Evolutionary conservation across 257 asterid genomes (phyloP).

Genomic region (Solanum chiquidenum): DNA sequence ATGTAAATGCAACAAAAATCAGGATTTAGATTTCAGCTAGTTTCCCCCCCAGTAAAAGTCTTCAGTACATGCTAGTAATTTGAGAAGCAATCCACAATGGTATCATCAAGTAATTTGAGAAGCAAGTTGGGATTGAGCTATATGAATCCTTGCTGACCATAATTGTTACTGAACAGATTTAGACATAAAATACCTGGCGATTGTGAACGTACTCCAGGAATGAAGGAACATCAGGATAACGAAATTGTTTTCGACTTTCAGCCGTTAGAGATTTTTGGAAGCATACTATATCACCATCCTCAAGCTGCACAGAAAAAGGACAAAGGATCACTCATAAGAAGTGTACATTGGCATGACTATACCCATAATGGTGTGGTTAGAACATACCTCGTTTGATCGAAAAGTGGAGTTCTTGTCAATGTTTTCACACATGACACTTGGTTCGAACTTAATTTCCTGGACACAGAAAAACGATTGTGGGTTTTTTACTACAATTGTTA

Average conservation of each 20-base stretch:
- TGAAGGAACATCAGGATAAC: conserved; percentile 75
- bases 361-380: not conserved
- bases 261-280: conserved; percentile 58
- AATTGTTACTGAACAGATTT: not conserved
- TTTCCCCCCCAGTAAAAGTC: not conserved
- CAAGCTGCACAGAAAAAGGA: conserved; percentile 38
- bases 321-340: not conserved
- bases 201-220: conserved; percentile 82
- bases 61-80: not conserved
- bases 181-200: conserved; percentile 55
- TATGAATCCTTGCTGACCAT: not conserved
- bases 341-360: not conserved
- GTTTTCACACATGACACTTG: conserved; percentile 87
- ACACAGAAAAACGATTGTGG: not conserved
- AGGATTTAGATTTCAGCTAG: not conserved
- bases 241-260: conserved; percentile 49
- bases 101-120: not conserved
- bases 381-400: conserved; percentile 60
- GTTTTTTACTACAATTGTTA: not conserved
- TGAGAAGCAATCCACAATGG: not conserved
- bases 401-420: conserved; percentile 67
- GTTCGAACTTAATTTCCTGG: conserved; percentile 92
- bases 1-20: not conserved
- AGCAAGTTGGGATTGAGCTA: not conserved
- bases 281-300: conserved; percentile 96